Percentiles rank a stretch among this genome's conserved stretches.
These are phyloP conservation scores for Tuber borchii DNA, from an alignment of 495 filamentous ascomycete species.

Conservation along the genomic window DNA sequence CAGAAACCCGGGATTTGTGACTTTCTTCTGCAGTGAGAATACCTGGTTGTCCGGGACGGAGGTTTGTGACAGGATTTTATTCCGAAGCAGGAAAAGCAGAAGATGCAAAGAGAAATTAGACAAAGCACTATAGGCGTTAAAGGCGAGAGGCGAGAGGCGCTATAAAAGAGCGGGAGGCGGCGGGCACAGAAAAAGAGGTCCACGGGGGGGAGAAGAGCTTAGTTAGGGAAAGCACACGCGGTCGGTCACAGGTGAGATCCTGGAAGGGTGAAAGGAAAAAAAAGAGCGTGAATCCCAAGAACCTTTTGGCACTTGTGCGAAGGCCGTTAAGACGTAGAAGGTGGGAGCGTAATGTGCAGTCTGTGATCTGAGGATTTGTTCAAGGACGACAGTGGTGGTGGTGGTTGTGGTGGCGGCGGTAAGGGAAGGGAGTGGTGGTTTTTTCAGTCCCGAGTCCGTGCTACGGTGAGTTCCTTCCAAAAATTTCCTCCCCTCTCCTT, in stretches of 20 bases:
- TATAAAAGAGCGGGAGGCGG: conserved; percentile 12
- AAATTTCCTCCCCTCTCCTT: conserved; percentile 27
- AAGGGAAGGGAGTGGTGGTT: conserved; percentile 17
- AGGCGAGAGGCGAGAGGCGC: conserved; percentile 12
- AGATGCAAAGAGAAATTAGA: conserved; percentile 14
- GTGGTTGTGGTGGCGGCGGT: conserved; percentile 14
- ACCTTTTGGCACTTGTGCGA: conserved; percentile 14
- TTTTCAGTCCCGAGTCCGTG: conserved; percentile 22
- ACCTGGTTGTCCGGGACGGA: conserved; percentile 3
- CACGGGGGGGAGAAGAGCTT: neutral
- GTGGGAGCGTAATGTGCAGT: conserved; percentile 1
- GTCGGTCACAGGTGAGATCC: conserved; percentile 29
- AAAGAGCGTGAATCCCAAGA: conserved; percentile 13
- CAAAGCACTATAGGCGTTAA: conserved; percentile 19
- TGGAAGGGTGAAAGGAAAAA: conserved; percentile 7
- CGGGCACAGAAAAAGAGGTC: conserved; percentile 19
- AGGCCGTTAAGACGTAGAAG: conserved; percentile 9
- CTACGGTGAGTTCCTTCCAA: conserved; percentile 28
- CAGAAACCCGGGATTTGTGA: conserved; percentile 31
- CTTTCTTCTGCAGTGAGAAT: conserved; percentile 10
- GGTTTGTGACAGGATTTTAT: conserved; percentile 10
- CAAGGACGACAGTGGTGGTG: conserved; percentile 18
- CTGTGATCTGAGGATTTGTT: conserved; percentile 12
- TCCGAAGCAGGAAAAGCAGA: conserved; percentile 2
- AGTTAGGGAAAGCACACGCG: conserved; percentile 21